Conservation (phyloP, 2,329 filamentous ascomycete species). For the Neonectria hederae region DNA sequence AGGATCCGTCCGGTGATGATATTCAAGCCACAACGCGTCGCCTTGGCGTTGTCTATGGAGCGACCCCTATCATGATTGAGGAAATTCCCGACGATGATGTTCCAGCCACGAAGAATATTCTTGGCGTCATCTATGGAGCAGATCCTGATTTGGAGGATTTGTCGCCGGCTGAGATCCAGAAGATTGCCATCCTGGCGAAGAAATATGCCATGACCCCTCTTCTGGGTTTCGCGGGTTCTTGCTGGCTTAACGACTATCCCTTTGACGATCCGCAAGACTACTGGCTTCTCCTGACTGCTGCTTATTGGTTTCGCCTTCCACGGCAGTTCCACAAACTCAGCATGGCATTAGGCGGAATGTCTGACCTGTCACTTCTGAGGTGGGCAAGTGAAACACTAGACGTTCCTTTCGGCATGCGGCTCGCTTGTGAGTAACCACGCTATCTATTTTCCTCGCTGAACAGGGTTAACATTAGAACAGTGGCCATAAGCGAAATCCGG, state of each 20-base stretch:
- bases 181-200: neutral
- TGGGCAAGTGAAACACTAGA: neutral
- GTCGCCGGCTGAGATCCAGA: neutral
- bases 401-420: neutral
- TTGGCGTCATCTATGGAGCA: neutral
- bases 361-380: neutral
- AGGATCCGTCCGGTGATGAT: too few species aligned
- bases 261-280: neutral
- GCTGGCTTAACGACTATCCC: neutral
- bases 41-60: too few species aligned
- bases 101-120: neutral
- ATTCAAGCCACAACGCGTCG: too few species aligned
- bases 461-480: neutral
- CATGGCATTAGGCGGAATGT: neutral
- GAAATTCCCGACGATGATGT: neutral
- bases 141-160: neutral
- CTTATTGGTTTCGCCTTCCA: neutral
- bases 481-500: neutral
- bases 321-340: neutral
- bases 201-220: neutral
- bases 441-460: neutral
- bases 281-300: neutral
- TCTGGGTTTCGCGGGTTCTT: neutral
- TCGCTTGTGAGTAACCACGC: neutral
- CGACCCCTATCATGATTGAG: neutral